Base-by-base conservation (phyloP, 2,329 filamentous ascomycete genomes). In the Ceratocystis papillata region DNA sequence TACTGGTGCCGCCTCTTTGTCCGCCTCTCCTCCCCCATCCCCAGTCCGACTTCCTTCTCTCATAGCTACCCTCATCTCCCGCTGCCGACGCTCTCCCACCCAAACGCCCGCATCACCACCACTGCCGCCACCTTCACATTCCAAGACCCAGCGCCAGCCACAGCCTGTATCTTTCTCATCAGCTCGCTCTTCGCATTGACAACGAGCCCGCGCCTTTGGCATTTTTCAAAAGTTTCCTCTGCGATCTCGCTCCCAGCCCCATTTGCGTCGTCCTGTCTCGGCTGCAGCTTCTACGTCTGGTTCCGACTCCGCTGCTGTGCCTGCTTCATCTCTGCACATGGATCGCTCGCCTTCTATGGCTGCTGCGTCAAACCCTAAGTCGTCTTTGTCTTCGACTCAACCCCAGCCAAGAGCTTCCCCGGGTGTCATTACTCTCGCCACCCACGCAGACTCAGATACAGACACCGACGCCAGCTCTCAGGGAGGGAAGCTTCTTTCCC, bases 171-270 rank as follows among this genome's bases (percentile, higher is more conserved):
- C 37, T 41, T 12, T 41, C 37, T 45, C 62, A 2, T 46, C 65
- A 2, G 33, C 65, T 25, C 53, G 55, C 25, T 60, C 30, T 65
- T 62, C 62, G 6, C 25, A 64, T 67, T 67, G 65, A 67, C 65
- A 67, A 67, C 65, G 65, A 67, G 55, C 65, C 55, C 65, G 65
- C 55, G 65, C 65, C 59, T 64, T 67, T 63, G 62, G 65, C 28
- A 46, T 67, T 33, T 64, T 67, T 46, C 65, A 67, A 44, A 67
- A 67, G 55, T 57, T 67, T 55, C 53, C 55, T 45, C 61, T 64
- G 45, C 53, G 65, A 28, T 48, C 65, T 33, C 62, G 63, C 44
- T 67, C 65, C 12, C 62, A 62, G 28, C 65, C 65, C 20, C 55
- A 33, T n/a, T 55, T 67, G 15, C 65, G 65, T 10, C 20, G 25